Evolutionary conservation across 306 rosid species (phyloP).

Genomic region (Cucurbita ficifolia): DNA sequence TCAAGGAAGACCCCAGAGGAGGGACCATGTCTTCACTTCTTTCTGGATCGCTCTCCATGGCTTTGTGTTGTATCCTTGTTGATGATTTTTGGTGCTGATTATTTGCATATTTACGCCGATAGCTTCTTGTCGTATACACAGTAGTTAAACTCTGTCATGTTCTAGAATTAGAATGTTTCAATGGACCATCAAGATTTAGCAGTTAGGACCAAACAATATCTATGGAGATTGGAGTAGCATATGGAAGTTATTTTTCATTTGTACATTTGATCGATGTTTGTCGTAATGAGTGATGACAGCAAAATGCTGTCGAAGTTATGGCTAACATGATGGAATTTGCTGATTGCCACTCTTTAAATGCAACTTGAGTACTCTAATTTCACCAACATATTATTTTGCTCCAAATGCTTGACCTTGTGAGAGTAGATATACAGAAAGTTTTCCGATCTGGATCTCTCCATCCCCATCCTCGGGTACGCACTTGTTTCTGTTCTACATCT

Average conservation of each 20-base stretch:
- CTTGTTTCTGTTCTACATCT: slow-evolving; percentile 40
- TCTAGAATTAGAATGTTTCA: not conserved
- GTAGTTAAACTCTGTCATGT: not conserved
- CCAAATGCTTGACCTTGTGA: slow-evolving; percentile 19
- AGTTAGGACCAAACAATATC: not conserved
- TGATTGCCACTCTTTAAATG: not conserved
- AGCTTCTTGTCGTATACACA: too few species aligned
- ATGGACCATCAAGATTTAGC: not conserved
- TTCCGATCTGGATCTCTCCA: slow-evolving; percentile 65
- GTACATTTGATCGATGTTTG: not conserved
- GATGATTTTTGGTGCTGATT: not conserved
- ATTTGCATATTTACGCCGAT: not conserved
- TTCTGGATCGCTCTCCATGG: slow-evolving; percentile 84
- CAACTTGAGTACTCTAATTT: not conserved
- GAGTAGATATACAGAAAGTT: slow-evolving; percentile 76
- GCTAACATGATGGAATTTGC: not conserved
- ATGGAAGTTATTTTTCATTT: not conserved
- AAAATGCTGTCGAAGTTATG: not conserved
- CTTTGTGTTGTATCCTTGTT: slow-evolving; percentile 85
- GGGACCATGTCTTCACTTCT: slow-evolving; percentile 51
- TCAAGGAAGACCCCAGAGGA: slow-evolving; percentile 22
- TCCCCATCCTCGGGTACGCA: slow-evolving; percentile 82
- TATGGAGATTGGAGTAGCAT: not conserved
- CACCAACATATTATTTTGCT: not conserved
- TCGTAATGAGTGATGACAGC: not conserved